Evolutionary conservation across 768 basidiomycete species (phyloP), one percentile per base, ranked within the genome.

Genomic region (Rhizopogon vinicolor): DNA sequence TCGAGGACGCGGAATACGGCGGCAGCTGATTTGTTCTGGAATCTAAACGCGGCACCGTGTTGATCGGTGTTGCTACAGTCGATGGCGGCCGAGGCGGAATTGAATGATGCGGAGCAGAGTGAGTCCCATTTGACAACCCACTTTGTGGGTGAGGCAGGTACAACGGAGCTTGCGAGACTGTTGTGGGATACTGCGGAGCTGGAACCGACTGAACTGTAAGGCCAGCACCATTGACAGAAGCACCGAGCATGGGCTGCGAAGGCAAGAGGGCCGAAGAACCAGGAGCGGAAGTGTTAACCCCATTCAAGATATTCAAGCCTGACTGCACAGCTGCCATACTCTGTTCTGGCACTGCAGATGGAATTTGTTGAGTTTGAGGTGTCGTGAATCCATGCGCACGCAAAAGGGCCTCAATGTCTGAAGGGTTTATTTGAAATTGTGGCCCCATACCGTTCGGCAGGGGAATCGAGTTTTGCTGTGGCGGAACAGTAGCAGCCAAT

Each of bases 1-100:
- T 58, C 5, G 49, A 65, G 1, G 69, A 58, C 3, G 29, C 22
- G 35, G 68, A 59, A 53, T 60, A 55, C 10, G 65, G 44, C 25
- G 54, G 51, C 19, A 56, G 61, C 22, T 56, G 57, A 16, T 60
- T 46, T 16, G 59, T 59, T 56, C 16, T 31, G 10, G 51, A 39
- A 52, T 64, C 60, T 41, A 62, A 62, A 3, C 62, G 66, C n/a
- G 52, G 40, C 12, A 5, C 48, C 39, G 48, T 37, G 22, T 49
- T 49, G 19, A 37, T 22, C 5, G 35, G 35, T 19, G 48, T 16
- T 8, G 19, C 35, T 37, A 35, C 35, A 10, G 48, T 25, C 9
- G 48, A 49, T 22, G 22, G 16, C 14, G 48, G 48, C 9, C 48
- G 48, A 37, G 7, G 19, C 37, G 48, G 48, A 19, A 49, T 31